Percentiles rank a stretch among this genome's conserved stretches.
These are phyloP conservation scores for Heritiera fomes DNA, from an alignment of 345 rosid species.

Conservation along the genomic window DNA sequence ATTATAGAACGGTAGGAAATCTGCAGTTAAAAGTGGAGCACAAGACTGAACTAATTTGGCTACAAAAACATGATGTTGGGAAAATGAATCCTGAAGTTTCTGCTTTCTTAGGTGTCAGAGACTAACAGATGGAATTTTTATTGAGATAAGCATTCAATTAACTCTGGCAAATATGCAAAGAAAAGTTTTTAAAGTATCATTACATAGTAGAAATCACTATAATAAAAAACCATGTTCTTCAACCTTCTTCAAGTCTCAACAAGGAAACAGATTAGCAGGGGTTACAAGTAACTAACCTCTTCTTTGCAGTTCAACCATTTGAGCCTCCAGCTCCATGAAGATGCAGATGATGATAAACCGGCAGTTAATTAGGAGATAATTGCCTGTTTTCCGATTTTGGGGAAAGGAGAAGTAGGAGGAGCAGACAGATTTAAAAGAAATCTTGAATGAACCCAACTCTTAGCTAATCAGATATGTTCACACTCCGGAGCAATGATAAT, in stretches of 20 bases:
- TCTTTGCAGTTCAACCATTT: conserved; percentile 2
- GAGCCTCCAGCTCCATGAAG: conserved; percentile 7
- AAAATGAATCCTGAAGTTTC: no score
- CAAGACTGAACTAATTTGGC: no score
- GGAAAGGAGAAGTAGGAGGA: neutral
- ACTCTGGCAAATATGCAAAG: neutral
- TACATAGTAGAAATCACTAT: neutral
- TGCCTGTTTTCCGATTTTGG: neutral
- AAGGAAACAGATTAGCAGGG: neutral
- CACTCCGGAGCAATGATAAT: neutral
- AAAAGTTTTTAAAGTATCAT: neutral
- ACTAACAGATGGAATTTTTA: no score
- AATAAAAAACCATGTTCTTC: neutral
- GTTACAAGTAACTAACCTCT: neutral
- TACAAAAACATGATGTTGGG: no score
- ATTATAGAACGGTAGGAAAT: no score
- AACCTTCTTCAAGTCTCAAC: neutral
- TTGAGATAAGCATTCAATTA: neutral
- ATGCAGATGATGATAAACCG: neutral
- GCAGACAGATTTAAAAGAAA: neutral
- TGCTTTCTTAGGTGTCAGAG: no score
- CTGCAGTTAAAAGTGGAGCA: no score
- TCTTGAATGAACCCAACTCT: neutral
- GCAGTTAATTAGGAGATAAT: neutral
- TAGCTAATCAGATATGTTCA: neutral